A percentile compares a stretch with the other conserved stretches of the same genome.
Evolutionary conservation across 2,329 filamentous ascomycete species (phyloP).

Genomic region (Clonostachys solani): DNA sequence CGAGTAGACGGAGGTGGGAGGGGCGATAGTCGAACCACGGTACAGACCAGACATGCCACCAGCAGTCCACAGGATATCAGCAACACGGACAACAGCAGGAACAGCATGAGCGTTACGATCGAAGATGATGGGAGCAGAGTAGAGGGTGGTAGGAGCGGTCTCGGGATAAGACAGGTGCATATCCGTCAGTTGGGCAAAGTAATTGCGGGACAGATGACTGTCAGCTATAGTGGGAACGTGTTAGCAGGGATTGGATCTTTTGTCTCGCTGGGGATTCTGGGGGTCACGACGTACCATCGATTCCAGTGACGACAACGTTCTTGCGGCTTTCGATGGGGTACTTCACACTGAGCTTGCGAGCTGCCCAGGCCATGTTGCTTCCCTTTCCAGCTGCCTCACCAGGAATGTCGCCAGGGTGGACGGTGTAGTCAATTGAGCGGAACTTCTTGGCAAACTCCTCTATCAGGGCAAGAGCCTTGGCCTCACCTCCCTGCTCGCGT

Average conservation of each 20-base stretch:
- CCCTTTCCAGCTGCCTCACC: conserved; percentile 71
- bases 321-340: conserved; percentile 49
- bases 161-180: conserved; percentile 59
- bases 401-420: conserved; percentile 62
- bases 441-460: conserved; percentile 62
- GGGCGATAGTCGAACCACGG: conserved; percentile 57
- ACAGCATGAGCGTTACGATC: conserved; percentile 69
- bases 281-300: conserved; percentile 57
- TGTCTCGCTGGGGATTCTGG: not conserved
- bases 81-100: conserved; percentile 64
- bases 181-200: conserved; percentile 60
- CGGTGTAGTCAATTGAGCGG: conserved; percentile 60
- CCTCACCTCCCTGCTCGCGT: conserved; percentile 55
- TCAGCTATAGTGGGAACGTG: conserved; percentile 47
- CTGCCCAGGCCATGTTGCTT: conserved; percentile 70
- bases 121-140: conserved; percentile 68
- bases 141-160: conserved; percentile 58
- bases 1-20: conserved; percentile 72
- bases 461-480: conserved; percentile 60
- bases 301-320: conserved; percentile 65
- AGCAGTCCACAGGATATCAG: conserved; percentile 68
- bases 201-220: conserved; percentile 65
- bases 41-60: conserved; percentile 68
- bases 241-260: not conserved
- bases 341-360: conserved; percentile 58